Percentiles rank a stretch among this genome's conserved stretches.
phyloP scores from a whole-genome alignment of 805 yeast genomes.

The Starmerella sp. region DNA sequence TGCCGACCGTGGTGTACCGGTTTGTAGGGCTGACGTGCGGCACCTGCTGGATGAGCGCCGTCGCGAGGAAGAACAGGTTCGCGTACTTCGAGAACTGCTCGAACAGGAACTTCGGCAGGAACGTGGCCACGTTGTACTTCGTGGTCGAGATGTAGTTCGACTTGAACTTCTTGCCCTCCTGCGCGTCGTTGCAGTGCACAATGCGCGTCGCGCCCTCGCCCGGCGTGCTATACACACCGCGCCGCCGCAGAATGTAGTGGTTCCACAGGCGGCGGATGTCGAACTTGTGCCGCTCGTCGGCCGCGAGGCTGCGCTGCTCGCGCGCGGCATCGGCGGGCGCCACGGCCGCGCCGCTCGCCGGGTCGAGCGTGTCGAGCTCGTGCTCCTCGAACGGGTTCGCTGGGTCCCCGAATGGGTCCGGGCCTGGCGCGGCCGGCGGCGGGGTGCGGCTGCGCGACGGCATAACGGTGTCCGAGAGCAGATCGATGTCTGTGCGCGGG shows the following conservation, averaged over 20 bases:
- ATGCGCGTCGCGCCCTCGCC: slow-evolving; percentile 41
- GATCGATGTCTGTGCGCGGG: not conserved
- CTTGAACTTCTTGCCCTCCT: slow-evolving; percentile 40
- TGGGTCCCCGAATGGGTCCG: not conserved
- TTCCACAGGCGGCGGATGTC: slow-evolving; percentile 29
- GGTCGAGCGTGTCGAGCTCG: slow-evolving; percentile 22
- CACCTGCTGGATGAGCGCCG: slow-evolving; percentile 90
- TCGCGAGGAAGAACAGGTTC: slow-evolving; percentile 81
- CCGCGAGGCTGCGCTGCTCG: not conserved
- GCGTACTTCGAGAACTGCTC: slow-evolving; percentile 98
- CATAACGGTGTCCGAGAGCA: slow-evolving; percentile 1
- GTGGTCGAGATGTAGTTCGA: slow-evolving; percentile 90
- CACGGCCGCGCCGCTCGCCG: slow-evolving; percentile 5
- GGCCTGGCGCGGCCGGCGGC: not conserved
- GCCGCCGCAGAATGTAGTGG: slow-evolving; percentile 24
- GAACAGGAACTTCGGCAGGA: slow-evolving; percentile 83
- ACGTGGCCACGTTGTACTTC: slow-evolving; percentile 86
- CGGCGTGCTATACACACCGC: not conserved
- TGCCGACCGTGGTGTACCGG: slow-evolving; percentile 88
- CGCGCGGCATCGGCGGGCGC: not conserved
- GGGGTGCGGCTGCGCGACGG: not conserved
- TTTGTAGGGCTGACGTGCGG: slow-evolving; percentile 95
- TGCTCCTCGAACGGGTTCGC: slow-evolving; percentile 6
- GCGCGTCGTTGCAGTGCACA: slow-evolving; percentile 57
- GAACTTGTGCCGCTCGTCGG: slow-evolving; percentile 22